Evolutionary conservation across 257 asterid genomes (phyloP), one percentile per base, ranked within the genome.

Genomic region (Nicotiana noctiflora): DNA sequence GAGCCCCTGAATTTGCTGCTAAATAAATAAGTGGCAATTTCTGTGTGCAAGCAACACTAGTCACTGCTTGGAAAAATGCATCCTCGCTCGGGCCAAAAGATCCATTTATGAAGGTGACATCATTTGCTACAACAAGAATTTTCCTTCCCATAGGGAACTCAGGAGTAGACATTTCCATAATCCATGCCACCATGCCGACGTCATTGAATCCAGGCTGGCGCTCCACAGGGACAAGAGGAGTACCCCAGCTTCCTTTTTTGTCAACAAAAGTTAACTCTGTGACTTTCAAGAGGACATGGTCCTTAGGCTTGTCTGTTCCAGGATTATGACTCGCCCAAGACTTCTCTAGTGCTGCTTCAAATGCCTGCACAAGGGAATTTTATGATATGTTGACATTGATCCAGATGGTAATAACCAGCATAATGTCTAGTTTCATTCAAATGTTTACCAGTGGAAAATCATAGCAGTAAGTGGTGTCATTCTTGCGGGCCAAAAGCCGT

Each of bases 1-100:
- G 98, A 31, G 99, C 99, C 27, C 99, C 99, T 0, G 99, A 91
- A 88, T 96, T 96, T 63, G 98, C 99, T 21, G 99, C 98, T 29
- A 96, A 91, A 84, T 96, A 96, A 82, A 96, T 90, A 52, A 96
- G 93, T 74, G 99, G 99, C 79, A 96, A 84, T 81, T 93, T 94
- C 81, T 85, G 90, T 14, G 87, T 18, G 60, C 99, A 96, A 66
- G 99, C 98, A 52, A 92, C 66, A 72, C 92, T 90, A 10, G 98
- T 93, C 81, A 93, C 98, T 3, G 97, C 98, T 87, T 91, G 91
- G 80, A 96, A 96, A 78, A 94, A 96, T 1, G 98, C 98, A 81
- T 96, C 98, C 88, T 96, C 99, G 51, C 88, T 86, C 1, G 98
- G 98, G 60, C 99, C 99, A 67, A 96, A 96, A 21, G 99, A 96